phyloP scores from a whole-genome alignment of 73 alveolate species.

The Tetrahymena malaccensis region DNA sequence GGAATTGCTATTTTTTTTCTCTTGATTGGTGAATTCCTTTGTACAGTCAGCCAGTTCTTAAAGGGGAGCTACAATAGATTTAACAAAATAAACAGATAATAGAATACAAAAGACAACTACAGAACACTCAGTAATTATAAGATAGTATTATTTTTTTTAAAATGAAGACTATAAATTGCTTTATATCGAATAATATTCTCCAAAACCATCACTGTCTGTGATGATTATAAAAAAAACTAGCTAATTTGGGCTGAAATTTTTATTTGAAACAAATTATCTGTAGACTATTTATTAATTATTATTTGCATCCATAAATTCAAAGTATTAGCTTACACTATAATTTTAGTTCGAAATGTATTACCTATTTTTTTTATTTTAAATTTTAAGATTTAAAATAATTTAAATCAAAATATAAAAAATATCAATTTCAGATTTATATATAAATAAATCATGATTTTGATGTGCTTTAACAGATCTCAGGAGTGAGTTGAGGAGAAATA shows the following conservation, averaged over 20 bases:
- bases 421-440: too few species aligned
- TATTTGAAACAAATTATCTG: neutral
- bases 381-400: too few species aligned
- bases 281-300: neutral
- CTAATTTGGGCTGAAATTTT: neutral
- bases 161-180: neutral
- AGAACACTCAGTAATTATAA: neutral
- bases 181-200: neutral
- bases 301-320: neutral
- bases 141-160: neutral
- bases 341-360: too few species aligned
- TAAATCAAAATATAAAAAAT: too few species aligned
- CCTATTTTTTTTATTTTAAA: neutral
- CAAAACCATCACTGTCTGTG: neutral
- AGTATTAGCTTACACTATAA: neutral
- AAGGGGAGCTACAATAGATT: neutral
- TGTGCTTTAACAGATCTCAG: too few species aligned
- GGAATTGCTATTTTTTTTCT: neutral
- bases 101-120: neutral
- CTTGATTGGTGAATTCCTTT: neutral
- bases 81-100: neutral
- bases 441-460: too few species aligned
- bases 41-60: neutral
- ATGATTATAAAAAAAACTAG: neutral
- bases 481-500: too few species aligned